Base-by-base conservation (phyloP, 352 stramenopile species). In the Globisporangium megalacanthum region DNA sequence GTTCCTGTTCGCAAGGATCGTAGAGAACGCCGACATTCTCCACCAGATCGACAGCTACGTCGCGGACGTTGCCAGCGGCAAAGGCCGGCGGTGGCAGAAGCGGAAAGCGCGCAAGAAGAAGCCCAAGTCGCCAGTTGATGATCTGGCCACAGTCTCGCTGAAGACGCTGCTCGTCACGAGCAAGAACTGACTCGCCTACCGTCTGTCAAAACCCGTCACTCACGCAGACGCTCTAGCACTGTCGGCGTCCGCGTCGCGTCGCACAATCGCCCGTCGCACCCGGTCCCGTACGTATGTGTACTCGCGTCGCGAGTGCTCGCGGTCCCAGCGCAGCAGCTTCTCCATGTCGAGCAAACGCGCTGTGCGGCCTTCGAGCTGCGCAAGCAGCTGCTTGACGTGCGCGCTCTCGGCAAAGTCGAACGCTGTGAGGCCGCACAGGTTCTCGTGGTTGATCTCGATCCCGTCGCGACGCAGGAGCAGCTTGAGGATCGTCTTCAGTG, bases 391-490 rank as follows among this genome's bases (percentile, higher is more conserved):
- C 46, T 87, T 87, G 2, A 73, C 64, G 10, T 69, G 56, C 4
- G 61, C 35, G 10, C 70, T 72, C 52, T 86, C 72, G 2, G 77
- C 77, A 4, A 79, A 64, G 45, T 92, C 79, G 25, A 75, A 73
- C 1, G 79, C 66, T 4, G 77, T 87, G 46, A 89, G 76, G 1
- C 79, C 79, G 50, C 75, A 65, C 60, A 77, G 77, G 66, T 89
- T 89, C 49, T 83, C 87, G 68, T 88, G 77, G 54, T 89, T 83
- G 51, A 92, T 70, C 39, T 89, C 77, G 29, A 79, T 69, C 13
- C 36, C 50, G 0, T 74, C 68, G 14, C 49, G 54, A 0, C 64
- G 62, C 5, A 71, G 52, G 50, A 72, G 46, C 2, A 70, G 41
- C 49, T 69, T 69, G 37, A 77, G 33, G 20, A 71, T 68, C 20